Conservation (phyloP, 2,329 filamentous ascomycete genomes). For the Colletotrichum phormii region DNA sequence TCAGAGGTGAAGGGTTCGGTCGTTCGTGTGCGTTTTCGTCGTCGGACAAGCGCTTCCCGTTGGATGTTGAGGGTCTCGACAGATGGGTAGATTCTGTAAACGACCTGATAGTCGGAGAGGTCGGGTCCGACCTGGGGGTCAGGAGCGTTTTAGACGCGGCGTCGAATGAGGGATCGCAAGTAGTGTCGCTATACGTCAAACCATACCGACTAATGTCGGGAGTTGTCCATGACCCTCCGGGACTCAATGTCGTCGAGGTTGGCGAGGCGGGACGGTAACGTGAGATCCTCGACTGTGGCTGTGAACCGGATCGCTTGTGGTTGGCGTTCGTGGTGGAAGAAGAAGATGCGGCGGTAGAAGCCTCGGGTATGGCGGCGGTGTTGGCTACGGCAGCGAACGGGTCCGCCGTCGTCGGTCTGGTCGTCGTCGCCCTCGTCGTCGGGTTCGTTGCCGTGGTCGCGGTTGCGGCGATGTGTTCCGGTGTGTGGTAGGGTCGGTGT, state of each 20-base stretch:
- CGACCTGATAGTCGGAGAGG: constrained; percentile 19
- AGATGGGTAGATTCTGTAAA: constrained; percentile 16
- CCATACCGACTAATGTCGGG: constrained; percentile 45
- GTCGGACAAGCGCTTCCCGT: constrained; percentile 45
- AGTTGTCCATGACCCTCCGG: constrained; percentile 32
- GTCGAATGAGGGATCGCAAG: constrained; percentile 38
- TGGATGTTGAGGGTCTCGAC: constrained; percentile 32
- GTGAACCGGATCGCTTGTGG: constrained; percentile 34
- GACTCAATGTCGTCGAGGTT: constrained; percentile 13
- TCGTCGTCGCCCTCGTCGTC: constrained; percentile 10
- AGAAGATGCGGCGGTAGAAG: constrained; percentile 7
- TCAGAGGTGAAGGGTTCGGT: constrained; percentile 48
- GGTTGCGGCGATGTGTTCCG: constrained; percentile 9
- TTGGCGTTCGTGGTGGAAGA: constrained; percentile 11
- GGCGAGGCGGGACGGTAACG: constrained; percentile 30
- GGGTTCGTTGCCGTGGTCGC: not conserved
- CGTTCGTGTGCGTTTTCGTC: constrained; percentile 32
- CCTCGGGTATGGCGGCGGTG: constrained; percentile 13
- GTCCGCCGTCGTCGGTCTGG: not conserved
- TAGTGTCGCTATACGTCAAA: constrained; percentile 41
- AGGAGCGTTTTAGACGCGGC: constrained; percentile 25
- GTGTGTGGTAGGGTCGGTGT: constrained; percentile 14
- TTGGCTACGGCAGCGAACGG: constrained; percentile 6
- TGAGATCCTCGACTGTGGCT: constrained; percentile 33
- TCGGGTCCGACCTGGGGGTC: constrained; percentile 24